Base-by-base conservation (phyloP, 768 basidiomycete genomes). In the Leccinum barrowsii region DNA sequence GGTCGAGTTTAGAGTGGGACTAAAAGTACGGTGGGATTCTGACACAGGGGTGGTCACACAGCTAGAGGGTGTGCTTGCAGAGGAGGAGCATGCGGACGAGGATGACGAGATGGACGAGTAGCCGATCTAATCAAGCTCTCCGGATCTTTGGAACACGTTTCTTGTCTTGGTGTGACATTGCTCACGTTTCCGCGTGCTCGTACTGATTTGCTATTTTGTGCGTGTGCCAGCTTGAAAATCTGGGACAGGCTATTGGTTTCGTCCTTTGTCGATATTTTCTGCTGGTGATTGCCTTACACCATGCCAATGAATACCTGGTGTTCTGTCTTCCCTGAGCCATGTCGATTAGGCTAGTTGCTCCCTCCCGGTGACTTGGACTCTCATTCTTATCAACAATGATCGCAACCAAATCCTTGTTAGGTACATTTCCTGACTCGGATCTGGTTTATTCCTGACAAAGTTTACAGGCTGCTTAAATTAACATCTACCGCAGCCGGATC, bases 1-100 rank as follows among this genome's bases (percentile, higher is more conserved):
- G 89, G 94, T 94, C 2, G 81, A 80, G 50, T 95, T 95, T 73
- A 79, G 83, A 60, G 85, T 93, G 22, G 80, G 78, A n/a, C 72
- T 92, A 57, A 79, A 84, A 55, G 82, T 85, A 46, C 76, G 86
- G 57, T 94, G 91, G 90, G 85, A 87, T 62, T 81, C 86, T 50
- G 77, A 75, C 58, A 85, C 78, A 32, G 90, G 85, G 21, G 78
- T 85, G 63, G 85, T 92, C 37, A 76, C 78, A 2, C 79, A 86
- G 70, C 70, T 87, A 17, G 85, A 83, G 55, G 76, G 73, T 24
- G 61, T 82, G 28, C 60, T 69, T 48, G 64, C 72, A 26, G 74
- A 70, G 13, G 78, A 78, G 59, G 48, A 57, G 35, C 30, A 28
- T 2, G 74, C 70, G 73, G 73, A 26, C 6, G 78, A 67, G 5